Percentiles rank a stretch among this genome's conserved stretches.
phyloP scores from a whole-genome alignment of 257 asterid genomes.

The Ballota nigra region DNA sequence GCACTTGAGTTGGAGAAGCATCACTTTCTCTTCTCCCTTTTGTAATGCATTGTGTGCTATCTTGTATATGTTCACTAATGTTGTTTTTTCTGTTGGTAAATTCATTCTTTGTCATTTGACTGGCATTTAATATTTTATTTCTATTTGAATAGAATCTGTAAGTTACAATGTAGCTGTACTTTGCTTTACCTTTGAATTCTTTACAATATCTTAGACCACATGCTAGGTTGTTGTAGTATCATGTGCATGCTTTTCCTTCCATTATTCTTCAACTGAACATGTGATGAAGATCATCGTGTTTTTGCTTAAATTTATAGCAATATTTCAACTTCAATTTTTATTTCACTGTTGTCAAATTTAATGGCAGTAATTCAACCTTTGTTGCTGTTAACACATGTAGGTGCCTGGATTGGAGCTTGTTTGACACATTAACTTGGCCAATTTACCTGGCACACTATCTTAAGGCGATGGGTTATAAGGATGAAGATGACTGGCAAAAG shows the following conservation, averaged over 20 bases:
- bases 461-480: conserved; percentile 48
- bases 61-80: not conserved
- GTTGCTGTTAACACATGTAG: conserved; percentile 37
- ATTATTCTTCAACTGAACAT: not conserved
- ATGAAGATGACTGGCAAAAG: conserved; percentile 60
- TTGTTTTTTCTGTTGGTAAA: conserved; percentile 16
- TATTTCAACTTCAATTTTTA: not conserved
- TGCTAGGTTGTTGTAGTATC: not conserved
- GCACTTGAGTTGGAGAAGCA: too few species aligned
- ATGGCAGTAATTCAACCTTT: conserved; percentile 11
- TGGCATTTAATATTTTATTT: conserved; percentile 6
- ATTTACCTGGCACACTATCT: conserved; percentile 63
- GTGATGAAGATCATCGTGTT: not conserved
- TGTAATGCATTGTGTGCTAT: not conserved
- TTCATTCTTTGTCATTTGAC: not conserved
- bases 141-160: not conserved
- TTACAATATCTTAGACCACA: conserved; percentile 3
- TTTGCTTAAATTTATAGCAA: not conserved
- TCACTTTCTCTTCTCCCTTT: conserved; percentile 9
- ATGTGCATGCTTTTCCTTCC: conserved; percentile 13
- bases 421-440: conserved; percentile 85
- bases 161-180: conserved; percentile 17
- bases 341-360: not conserved
- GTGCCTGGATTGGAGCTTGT: conserved; percentile 81
- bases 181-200: not conserved